Evolutionary conservation across 306 rosid genomes (phyloP).

Genomic region (Quercus agrifolia): DNA sequence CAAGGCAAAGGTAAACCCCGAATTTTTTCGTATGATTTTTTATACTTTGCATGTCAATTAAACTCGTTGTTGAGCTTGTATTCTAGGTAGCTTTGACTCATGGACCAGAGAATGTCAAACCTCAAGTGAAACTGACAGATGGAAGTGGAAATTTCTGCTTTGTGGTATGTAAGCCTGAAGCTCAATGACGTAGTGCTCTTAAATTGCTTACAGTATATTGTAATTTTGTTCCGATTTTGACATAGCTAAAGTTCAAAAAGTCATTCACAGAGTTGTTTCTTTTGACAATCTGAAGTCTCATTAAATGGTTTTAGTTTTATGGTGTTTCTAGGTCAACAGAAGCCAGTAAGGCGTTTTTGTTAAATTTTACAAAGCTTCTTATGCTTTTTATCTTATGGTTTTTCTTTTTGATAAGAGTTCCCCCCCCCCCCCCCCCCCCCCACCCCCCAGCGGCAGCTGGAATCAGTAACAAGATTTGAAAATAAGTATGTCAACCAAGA

Average conservation of each 20-base stretch:
- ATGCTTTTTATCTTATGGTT: slow-evolving; percentile 12
- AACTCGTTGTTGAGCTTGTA: slow-evolving; percentile 14
- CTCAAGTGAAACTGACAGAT: slow-evolving; percentile 79
- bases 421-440: too few species aligned
- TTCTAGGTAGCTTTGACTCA: slow-evolving; percentile 94
- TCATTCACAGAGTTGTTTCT: slow-evolving; percentile 13
- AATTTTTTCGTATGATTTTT: slow-evolving; percentile 12
- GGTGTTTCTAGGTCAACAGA: slow-evolving; percentile 2
- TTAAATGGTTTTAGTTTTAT: slow-evolving; percentile 6
- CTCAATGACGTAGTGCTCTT: background rate
- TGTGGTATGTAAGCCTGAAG: slow-evolving; percentile 56
- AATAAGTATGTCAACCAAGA: too few species aligned
- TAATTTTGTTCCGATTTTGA: slow-evolving; percentile 10
- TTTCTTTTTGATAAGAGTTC: slow-evolving; percentile 13
- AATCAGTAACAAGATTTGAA: too few species aligned
- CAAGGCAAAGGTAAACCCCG: slow-evolving; percentile 72
- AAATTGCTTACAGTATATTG: slow-evolving; percentile 12
- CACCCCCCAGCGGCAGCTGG: too few species aligned
- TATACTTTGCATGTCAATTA: slow-evolving; percentile 17
- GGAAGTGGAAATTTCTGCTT: slow-evolving; percentile 89
- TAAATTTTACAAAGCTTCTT: slow-evolving; percentile 9
- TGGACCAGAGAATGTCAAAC: slow-evolving; percentile 94
- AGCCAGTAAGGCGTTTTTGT: slow-evolving; percentile 4
- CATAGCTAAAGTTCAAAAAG: slow-evolving; percentile 23
- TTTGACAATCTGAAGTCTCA: background rate